Evolutionary conservation across 2,329 filamentous ascomycete species (phyloP).

Genomic region (Nannizziopsis barbatae): DNA sequence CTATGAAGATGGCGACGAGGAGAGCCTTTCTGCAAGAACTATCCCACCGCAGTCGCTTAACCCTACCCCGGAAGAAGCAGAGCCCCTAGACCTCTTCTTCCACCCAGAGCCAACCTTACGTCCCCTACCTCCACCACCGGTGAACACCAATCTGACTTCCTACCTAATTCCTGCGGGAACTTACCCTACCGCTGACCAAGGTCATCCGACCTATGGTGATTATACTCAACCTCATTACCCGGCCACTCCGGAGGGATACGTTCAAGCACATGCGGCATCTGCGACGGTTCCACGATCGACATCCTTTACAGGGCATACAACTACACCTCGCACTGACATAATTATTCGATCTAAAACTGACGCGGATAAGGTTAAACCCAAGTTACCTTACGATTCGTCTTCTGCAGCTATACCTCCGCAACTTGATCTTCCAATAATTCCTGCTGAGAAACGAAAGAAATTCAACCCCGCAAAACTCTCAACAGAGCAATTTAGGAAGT

Average conservation of each 20-base stretch:
- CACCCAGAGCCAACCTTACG: slow-evolving; percentile 62
- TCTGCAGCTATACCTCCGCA: slow-evolving; percentile 35
- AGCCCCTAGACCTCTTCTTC: slow-evolving; percentile 85
- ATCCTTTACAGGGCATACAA: slow-evolving; percentile 71
- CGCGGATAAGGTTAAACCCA: slow-evolving; percentile 54
- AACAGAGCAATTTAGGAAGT: slow-evolving; percentile 69
- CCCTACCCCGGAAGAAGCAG: slow-evolving; percentile 57
- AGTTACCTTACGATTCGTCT: slow-evolving; percentile 29
- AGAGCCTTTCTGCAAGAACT: slow-evolving; percentile 45
- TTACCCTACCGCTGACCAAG: slow-evolving; percentile 44
- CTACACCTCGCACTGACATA: slow-evolving; percentile 58
- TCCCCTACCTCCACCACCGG: slow-evolving; percentile 54
- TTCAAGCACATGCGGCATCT: slow-evolving; percentile 35
- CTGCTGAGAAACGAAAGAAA: slow-evolving; percentile 64
- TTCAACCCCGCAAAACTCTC: slow-evolving; percentile 80
- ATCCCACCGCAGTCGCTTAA: slow-evolving; percentile 39
- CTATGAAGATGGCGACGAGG: slow-evolving; percentile 87
- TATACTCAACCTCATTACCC: slow-evolving; percentile 30
- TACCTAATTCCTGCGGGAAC: slow-evolving; percentile 46
- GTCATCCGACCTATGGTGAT: slow-evolving; percentile 30
- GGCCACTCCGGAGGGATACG: slow-evolving; percentile 42
- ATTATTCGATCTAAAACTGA: slow-evolving; percentile 93
- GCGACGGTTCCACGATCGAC: slow-evolving; percentile 57
- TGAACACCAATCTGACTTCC: slow-evolving; percentile 36
- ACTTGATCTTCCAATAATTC: slow-evolving; percentile 73